These are phyloP conservation scores for Malassezia yamatoensis DNA, from an alignment of 1,284 basidiomycete species.

Conservation along the genomic window DNA sequence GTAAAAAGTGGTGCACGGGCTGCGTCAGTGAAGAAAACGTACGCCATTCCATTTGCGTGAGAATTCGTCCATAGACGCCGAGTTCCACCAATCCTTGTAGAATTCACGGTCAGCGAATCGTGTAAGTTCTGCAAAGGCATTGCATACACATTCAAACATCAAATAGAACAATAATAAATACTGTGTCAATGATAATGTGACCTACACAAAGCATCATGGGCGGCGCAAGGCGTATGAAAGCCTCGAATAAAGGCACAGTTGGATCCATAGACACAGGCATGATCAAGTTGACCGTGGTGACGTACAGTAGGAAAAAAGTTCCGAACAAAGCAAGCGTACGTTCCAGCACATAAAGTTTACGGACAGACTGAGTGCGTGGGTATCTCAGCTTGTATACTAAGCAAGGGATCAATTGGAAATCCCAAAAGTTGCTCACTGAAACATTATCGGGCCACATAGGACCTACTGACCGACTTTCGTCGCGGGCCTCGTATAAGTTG, in stretches of 20 bases:
- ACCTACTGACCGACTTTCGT: not conserved
- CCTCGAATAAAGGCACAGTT: conserved; percentile 18
- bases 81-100: conserved; percentile 98
- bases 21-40: not conserved
- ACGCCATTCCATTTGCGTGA: conserved; percentile 40
- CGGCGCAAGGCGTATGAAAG: conserved; percentile 70
- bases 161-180: conserved; percentile 49
- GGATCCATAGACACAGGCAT: conserved; percentile 50
- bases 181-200: not conserved
- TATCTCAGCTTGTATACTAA: conserved; percentile 95
- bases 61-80: conserved; percentile 90
- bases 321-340: conserved; percentile 91
- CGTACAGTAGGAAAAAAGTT: conserved; percentile 72
- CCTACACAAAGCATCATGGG: conserved; percentile 68
- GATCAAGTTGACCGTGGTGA: conserved; percentile 57
- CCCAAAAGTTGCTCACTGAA: conserved; percentile 69
- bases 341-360: conserved; percentile 82
- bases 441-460: conserved; percentile 75
- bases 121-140: conserved; percentile 64
- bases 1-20: conserved; percentile 74
- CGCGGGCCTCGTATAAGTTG: conserved; percentile 55
- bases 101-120: conserved; percentile 91
- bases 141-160: conserved; percentile 67
- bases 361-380: conserved; percentile 78
- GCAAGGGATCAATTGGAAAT: conserved; percentile 81